Conservation (phyloP, 1,139 yeast genomes). For the Magnusiomyces sp. region DNA sequence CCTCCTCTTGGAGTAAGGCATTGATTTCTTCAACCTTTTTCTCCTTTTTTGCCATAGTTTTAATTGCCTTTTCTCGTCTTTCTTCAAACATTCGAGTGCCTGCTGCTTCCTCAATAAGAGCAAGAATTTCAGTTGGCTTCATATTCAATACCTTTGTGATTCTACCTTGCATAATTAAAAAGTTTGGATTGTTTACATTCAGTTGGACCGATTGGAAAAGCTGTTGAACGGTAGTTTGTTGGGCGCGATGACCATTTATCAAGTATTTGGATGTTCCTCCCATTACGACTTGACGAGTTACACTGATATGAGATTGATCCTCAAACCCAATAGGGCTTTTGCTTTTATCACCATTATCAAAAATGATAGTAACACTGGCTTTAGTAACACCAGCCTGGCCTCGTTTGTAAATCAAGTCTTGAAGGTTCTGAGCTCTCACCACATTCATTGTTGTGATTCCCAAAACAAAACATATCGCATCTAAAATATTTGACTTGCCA, state of each 20-base stretch:
- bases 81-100: slow-evolving; percentile 96
- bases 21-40: slow-evolving; percentile 73
- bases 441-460: slow-evolving; percentile 93
- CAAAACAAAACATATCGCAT: slow-evolving; percentile 95
- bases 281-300: slow-evolving; percentile 81
- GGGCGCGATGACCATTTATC: slow-evolving; percentile 94
- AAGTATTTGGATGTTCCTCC: slow-evolving; percentile 91
- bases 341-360: slow-evolving; percentile 69
- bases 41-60: slow-evolving; percentile 87
- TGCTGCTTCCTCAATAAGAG: slow-evolving; percentile 95
- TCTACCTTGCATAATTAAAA: slow-evolving; percentile 96
- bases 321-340: slow-evolving; percentile 88
- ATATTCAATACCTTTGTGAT: slow-evolving; percentile 94
- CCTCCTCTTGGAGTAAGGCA: slow-evolving; percentile 68
- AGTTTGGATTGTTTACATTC: slow-evolving; percentile 93
- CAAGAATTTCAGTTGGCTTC: slow-evolving; percentile 85
- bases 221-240: slow-evolving; percentile 85
- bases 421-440: slow-evolving; percentile 86
- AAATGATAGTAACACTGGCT: slow-evolving; percentile 93
- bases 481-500: slow-evolving; percentile 90
- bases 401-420: slow-evolving; percentile 89
- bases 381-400: slow-evolving; percentile 98
- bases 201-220: slow-evolving; percentile 90
- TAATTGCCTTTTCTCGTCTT: slow-evolving; percentile 82
- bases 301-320: slow-evolving; percentile 69